Conservation (phyloP, 139 green algal genomes). For the Diplosphaera chodatii region DNA sequence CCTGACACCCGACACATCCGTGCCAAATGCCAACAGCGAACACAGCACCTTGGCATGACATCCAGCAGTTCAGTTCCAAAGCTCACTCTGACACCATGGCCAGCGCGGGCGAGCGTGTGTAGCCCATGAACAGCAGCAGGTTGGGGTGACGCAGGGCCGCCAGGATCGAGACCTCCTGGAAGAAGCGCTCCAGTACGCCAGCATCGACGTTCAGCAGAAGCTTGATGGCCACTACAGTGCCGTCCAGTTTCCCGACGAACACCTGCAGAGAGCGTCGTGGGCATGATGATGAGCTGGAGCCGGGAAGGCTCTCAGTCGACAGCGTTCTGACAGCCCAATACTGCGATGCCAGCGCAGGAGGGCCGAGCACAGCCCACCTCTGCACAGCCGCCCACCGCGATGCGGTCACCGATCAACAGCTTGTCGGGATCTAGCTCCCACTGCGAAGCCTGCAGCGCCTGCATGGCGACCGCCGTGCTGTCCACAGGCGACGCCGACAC, state of each 20-base stretch:
- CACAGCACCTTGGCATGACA: too few species aligned
- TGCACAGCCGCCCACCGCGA: conserved; percentile 9
- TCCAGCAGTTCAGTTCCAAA: too few species aligned
- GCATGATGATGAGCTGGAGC: too few species aligned
- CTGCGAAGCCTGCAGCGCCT: neutral
- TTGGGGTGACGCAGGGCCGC: conserved; percentile 9
- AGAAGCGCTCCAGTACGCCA: conserved; percentile 5
- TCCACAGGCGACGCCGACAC: too few species aligned
- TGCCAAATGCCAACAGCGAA: too few species aligned
- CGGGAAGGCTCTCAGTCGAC: too few species aligned
- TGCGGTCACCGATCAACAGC: neutral
- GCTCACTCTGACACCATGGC: conserved; percentile 10
- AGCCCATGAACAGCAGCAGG: conserved; percentile 15
- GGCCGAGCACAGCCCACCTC: neutral
- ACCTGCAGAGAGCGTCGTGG: neutral
- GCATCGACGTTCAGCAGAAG: neutral
- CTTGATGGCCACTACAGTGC: conserved; percentile 9
- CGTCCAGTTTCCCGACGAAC: neutral
- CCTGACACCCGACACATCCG: too few species aligned
- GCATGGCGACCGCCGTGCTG: too few species aligned
- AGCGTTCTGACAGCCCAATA: too few species aligned
- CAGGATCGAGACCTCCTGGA: conserved; percentile 6
- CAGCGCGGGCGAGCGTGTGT: conserved; percentile 1
- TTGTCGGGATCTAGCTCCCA: conserved; percentile 2
- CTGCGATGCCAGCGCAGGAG: too few species aligned